Conservation (phyloP, 441 rosid genomes). For the Croton laevigatus region DNA sequence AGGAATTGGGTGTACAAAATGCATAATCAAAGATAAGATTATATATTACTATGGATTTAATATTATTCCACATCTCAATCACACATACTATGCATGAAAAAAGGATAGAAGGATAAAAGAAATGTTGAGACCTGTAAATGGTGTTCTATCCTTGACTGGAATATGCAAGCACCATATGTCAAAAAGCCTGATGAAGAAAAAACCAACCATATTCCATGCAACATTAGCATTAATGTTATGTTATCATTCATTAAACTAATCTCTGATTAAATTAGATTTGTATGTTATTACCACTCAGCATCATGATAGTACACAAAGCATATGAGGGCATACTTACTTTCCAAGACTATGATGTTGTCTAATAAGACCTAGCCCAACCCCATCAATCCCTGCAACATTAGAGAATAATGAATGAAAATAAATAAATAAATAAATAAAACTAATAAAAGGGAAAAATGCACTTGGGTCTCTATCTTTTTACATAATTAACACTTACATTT, state of each 20-base stretch:
- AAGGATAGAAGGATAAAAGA: too few relatives aligned
- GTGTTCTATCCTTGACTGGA: slow-evolving; percentile 74
- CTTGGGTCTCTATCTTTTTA: too few relatives aligned
- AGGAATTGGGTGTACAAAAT: not conserved
- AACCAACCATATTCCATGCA: not conserved
- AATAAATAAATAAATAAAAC: not conserved
- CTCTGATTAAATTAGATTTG: not conserved
- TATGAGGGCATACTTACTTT: slow-evolving; percentile 41
- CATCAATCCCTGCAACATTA: slow-evolving; percentile 65
- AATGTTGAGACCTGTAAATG: slow-evolving; percentile 51
- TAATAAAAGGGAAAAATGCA: too few relatives aligned
- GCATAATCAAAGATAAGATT: not conserved
- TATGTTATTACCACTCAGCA: not conserved
- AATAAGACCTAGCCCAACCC: slow-evolving; percentile 77
- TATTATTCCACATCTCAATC: too few relatives aligned
- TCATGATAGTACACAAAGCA: not conserved
- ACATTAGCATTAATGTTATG: not conserved
- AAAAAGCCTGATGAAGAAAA: slow-evolving; percentile 52
- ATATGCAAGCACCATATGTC: slow-evolving; percentile 90
- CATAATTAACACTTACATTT: too few relatives aligned
- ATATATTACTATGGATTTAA: not conserved
- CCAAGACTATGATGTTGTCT: slow-evolving; percentile 68
- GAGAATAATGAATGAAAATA: not conserved
- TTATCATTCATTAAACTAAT: too few relatives aligned
- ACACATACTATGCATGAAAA: too few relatives aligned